Percentiles rank a stretch among this genome's conserved stretches.
These are phyloP conservation scores for Fraxinus dipetala DNA, from an alignment of 305 asterid species.

Conservation along the genomic window DNA sequence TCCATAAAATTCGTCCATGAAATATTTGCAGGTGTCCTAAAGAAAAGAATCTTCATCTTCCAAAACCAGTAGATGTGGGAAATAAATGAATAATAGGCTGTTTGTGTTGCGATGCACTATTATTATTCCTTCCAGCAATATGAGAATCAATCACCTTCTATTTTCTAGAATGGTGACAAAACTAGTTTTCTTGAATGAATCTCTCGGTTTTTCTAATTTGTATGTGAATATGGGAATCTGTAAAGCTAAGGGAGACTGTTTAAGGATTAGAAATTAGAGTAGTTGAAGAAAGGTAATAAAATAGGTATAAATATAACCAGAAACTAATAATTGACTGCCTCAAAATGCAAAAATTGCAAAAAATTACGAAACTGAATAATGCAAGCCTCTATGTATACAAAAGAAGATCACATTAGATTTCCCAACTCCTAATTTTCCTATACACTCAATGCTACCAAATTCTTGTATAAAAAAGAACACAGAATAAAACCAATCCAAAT, in stretches of 20 bases:
- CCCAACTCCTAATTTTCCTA: neutral
- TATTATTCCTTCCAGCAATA: neutral
- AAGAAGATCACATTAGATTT: neutral
- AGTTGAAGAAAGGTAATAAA: neutral
- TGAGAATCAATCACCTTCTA: constrained; percentile 3
- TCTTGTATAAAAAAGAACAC: neutral
- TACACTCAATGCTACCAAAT: neutral
- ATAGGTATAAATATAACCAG: neutral
- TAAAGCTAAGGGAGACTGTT: neutral
- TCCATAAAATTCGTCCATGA: neutral
- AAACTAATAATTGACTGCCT: neutral
- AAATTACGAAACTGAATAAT: neutral
- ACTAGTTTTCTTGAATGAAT: neutral
- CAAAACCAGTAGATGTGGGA: neutral
- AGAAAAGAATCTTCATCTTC: constrained; percentile 3
- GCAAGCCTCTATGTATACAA: neutral
- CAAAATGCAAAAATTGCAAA: neutral
- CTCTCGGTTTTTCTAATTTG: neutral
- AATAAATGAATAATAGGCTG: neutral
- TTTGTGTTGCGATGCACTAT: neutral
- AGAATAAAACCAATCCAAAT: neutral
- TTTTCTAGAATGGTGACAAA: neutral
- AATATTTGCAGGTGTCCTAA: constrained; percentile 1
- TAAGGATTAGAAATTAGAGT: neutral
- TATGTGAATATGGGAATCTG: neutral